Percentiles rank a stretch among this genome's conserved stretches.
Evolutionary conservation across 495 filamentous ascomycete species (phyloP).

Genomic region (Talaromyces adpressus): DNA sequence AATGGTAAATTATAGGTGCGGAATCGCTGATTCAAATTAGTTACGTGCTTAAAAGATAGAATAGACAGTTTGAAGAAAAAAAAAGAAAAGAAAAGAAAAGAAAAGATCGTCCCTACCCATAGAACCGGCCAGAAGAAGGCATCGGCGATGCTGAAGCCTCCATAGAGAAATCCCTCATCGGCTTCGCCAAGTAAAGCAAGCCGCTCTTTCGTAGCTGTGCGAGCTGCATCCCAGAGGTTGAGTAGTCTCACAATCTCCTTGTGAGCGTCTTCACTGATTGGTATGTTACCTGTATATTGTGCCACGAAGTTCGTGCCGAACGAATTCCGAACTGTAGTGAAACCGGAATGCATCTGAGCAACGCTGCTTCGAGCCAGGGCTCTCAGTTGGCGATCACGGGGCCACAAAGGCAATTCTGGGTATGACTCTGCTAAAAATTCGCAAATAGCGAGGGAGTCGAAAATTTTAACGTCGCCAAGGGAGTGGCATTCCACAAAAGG

Average conservation of each 20-base stretch:
- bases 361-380: slow-evolving; percentile 43
- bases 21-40: too few relatives aligned
- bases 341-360: slow-evolving; percentile 51
- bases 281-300: too few relatives aligned
- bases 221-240: slow-evolving; percentile 18
- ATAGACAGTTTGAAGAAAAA: too few relatives aligned
- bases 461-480: slow-evolving; percentile 15
- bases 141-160: slow-evolving; percentile 30
- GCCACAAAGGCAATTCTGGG: slow-evolving; percentile 33
- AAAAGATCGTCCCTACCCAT: too few relatives aligned
- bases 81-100: too few relatives aligned
- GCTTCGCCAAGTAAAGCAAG: slow-evolving; percentile 16
- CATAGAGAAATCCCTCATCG: slow-evolving; percentile 23
- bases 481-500: slow-evolving; percentile 24
- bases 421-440: too few relatives aligned
- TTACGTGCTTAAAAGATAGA: too few relatives aligned
- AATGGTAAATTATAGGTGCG: too few relatives aligned
- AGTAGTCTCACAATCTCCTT: too few relatives aligned
- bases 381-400: slow-evolving; percentile 32
- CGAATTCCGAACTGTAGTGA: slow-evolving; percentile 33
- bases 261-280: too few relatives aligned
- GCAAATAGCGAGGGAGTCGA: too few relatives aligned
- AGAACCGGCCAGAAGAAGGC: slow-evolving; percentile 21
- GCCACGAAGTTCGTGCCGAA: slow-evolving; percentile 16
- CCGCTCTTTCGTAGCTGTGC: slow-evolving; percentile 16